Base-by-base conservation (phyloP, 2,329 filamentous ascomycete genomes). In the Penicillium hesseltinei region DNA sequence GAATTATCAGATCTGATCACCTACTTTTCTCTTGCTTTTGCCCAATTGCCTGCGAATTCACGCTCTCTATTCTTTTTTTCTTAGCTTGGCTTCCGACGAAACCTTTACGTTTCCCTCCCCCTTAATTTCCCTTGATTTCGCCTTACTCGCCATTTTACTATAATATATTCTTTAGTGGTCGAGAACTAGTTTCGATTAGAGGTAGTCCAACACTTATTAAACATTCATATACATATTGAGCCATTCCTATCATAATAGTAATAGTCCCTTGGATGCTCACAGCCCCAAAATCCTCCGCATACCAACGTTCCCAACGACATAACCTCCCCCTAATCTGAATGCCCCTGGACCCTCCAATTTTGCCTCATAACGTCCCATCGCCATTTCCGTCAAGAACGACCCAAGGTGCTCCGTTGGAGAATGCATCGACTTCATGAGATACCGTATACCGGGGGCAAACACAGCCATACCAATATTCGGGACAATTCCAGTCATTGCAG, bases 331-430 rank as follows among this genome's bases (percentile, higher is more conserved):
- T 25, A 62, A 38, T 39, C 38, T 59, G 25, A 63, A 62, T 27
- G 42, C 27, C 2, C 62, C 61, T 0, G 56, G 21, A 1, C 62
- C 62, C 31, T 58, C 23, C 25, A 63, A 21, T 25, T 55, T 62
- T 5, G 8, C 38, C 21, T 65, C 61, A 38, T 52, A 50, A 13
- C 43, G 39, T 4, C 61, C 59, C 53, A 60, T 71, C 5, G 81
- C 81, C 62, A 85, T 66, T 49, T 80, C 75, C 0, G 79, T 76
- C 62, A 82, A 66, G 27, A 81, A 78, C 33, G 68, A 73, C 1
- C 78, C 81, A 59, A 85, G 68, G 25, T 78, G 73, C 56, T 73
- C 71, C 15, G 81, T 82, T 9, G 81, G 80, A 21, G 73, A 78
- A 45, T 65, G 61, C 57, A 58, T 54, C 8, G 57, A 59, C 35